A percentile compares a stretch with the other conserved stretches of the same genome.
Conservation (phyloP, 2,329 filamentous ascomycete species). For the Sphaceloma murrayae region DNA sequence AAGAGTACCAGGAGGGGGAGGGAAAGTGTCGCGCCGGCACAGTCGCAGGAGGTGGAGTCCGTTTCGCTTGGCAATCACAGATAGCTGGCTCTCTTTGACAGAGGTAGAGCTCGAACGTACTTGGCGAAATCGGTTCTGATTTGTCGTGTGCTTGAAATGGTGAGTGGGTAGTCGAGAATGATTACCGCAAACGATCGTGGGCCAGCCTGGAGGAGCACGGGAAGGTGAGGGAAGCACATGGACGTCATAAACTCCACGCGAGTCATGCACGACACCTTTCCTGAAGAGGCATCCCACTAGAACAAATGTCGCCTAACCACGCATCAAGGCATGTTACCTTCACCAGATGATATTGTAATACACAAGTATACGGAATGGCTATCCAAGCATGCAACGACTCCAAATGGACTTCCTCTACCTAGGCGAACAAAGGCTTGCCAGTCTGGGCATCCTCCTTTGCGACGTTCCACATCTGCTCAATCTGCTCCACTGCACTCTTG, state of each 20-base stretch:
- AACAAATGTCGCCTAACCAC: too few species aligned
- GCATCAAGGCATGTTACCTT: too few species aligned
- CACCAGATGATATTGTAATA: too few species aligned
- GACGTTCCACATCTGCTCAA: conserved; percentile 20
- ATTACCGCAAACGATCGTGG: not conserved
- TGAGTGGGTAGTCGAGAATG: not conserved
- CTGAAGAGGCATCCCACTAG: too few species aligned
- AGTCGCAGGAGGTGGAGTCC: not conserved
- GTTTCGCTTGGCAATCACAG: not conserved
- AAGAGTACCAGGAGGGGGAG: not conserved
- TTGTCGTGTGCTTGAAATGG: not conserved
- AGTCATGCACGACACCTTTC: conserved; percentile 2
- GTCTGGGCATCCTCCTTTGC: conserved; percentile 4
- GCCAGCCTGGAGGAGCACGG: not conserved
- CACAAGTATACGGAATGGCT: too few species aligned
- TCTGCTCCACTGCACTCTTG: conserved; percentile 17
- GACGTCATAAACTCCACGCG: conserved; percentile 13
- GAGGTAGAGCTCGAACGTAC: not conserved
- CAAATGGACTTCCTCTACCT: too few species aligned
- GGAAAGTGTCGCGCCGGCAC: conserved; percentile 1
- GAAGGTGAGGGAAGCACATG: conserved; percentile 9
- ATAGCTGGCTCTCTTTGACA: not conserved
- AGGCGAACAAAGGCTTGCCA: conserved; percentile 4
- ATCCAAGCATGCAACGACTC: too few species aligned
- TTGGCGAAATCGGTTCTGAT: not conserved